These are phyloP conservation scores for Thalassiosira hispida DNA, from an alignment of 352 stramenopile species.

Conservation along the genomic window DNA sequence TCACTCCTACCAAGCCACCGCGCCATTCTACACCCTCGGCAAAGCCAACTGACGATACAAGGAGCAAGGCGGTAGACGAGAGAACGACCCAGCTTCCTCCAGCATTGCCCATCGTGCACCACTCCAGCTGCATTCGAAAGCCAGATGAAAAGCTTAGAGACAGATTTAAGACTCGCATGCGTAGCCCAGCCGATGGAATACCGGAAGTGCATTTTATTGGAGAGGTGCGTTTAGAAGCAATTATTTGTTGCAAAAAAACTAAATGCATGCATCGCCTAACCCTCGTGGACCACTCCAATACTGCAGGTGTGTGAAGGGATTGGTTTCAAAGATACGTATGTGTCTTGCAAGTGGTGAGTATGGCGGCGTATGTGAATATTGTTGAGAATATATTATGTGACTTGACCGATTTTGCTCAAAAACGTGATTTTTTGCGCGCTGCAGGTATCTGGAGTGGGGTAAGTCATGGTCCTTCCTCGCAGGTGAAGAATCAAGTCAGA, in stretches of 20 bases:
- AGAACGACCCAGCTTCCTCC: neutral
- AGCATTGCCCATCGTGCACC: slow-evolving; percentile 24
- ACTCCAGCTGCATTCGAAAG: slow-evolving; percentile 49
- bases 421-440: neutral
- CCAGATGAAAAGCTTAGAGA: slow-evolving; percentile 56
- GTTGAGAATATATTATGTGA: no score
- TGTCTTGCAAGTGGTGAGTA: slow-evolving; percentile 66
- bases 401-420: no score
- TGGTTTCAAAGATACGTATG: slow-evolving; percentile 33
- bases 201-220: slow-evolving; percentile 79
- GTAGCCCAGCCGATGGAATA: slow-evolving; percentile 53
- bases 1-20: slow-evolving; percentile 6
- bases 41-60: slow-evolving; percentile 9
- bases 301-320: slow-evolving; percentile 39
- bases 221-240: slow-evolving; percentile 55
- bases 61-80: neutral
- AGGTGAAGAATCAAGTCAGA: slow-evolving; percentile 66
- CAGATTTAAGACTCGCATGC: slow-evolving; percentile 52
- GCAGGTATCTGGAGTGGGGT: slow-evolving; percentile 64
- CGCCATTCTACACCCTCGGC: neutral
- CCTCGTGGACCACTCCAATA: no score
- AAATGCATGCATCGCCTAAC: no score
- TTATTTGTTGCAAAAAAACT: no score
- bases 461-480: slow-evolving; percentile 72
- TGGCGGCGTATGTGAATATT: slow-evolving; percentile 6